Conservation (phyloP, 345 rosid genomes). For the sweet orange (Citrus sinensis) region DVS_A1.0 CM039161.1:3369001-3369500, state of each 20-base stretch:
- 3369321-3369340: conserved; percentile 27
- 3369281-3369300: conserved; percentile 1
- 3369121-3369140: background rate
- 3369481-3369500: conserved; percentile 53
- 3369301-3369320: conserved; percentile 10
- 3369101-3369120: background rate
- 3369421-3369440: conserved; percentile 29
- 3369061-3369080: background rate
- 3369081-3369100: conserved; percentile 10
- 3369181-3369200: background rate
- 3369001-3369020: background rate
- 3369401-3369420: conserved; percentile 53
- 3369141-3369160: background rate
- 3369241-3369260: conserved; percentile 18
- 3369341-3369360: conserved; percentile 50
- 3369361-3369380: background rate
- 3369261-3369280: background rate
- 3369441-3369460: conserved; percentile 35
- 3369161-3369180: background rate
- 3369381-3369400: conserved; percentile 24
- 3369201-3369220: conserved; percentile 20
- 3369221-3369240: conserved; percentile 33
- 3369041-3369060: conserved; percentile 11
- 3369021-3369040: conserved; percentile 11
- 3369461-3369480: conserved; percentile 46